phyloP scores from a whole-genome alignment of 225 moss, liverwort and hornwort species.

The Bryum argenteum region DNA sequence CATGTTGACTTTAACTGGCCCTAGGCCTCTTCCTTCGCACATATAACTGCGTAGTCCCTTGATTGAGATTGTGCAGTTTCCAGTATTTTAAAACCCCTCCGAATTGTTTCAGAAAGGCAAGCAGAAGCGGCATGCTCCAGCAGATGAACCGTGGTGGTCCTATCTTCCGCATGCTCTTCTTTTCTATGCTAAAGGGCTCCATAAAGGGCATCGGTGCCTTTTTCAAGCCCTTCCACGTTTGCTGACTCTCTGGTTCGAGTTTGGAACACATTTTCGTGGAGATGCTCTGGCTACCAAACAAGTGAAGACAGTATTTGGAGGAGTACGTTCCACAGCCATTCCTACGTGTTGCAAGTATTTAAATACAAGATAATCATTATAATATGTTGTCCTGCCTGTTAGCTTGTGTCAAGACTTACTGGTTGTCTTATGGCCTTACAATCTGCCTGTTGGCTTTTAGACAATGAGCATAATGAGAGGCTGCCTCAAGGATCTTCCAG shows the following conservation, averaged over 20 bases:
- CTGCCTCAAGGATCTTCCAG: constrained; percentile 93
- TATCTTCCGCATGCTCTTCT: constrained; percentile 89
- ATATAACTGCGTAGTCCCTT: neutral
- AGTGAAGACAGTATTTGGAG: constrained; percentile 73
- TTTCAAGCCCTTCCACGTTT: constrained; percentile 98
- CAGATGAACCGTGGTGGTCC: constrained; percentile 94
- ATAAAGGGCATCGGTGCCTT: constrained; percentile 88
- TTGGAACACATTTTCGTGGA: constrained; percentile 80
- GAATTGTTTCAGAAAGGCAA: constrained; percentile 54
- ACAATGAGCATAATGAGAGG: constrained; percentile 96
- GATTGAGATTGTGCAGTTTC: constrained; percentile 4
- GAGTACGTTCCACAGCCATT: constrained; percentile 46
- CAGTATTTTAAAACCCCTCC: constrained; percentile 12
- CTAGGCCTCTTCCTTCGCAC: constrained; percentile 11
- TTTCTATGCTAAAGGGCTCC: constrained; percentile 96
- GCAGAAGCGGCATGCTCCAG: constrained; percentile 71
- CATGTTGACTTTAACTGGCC: constrained; percentile 11
- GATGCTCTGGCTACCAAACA: constrained; percentile 66
- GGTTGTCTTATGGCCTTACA: constrained; percentile 16
- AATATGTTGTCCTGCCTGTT: neutral
- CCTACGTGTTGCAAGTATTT: constrained; percentile 12
- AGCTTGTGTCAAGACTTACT: constrained; percentile 7
- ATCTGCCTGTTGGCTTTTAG: constrained; percentile 46
- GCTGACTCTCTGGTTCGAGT: constrained; percentile 98
- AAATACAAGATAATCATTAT: neutral